Percentiles rank a stretch among this genome's conserved stretches.
phyloP scores from a whole-genome alignment of 768 basidiomycete genomes.

The Steccherinum ochraceum region DNA sequence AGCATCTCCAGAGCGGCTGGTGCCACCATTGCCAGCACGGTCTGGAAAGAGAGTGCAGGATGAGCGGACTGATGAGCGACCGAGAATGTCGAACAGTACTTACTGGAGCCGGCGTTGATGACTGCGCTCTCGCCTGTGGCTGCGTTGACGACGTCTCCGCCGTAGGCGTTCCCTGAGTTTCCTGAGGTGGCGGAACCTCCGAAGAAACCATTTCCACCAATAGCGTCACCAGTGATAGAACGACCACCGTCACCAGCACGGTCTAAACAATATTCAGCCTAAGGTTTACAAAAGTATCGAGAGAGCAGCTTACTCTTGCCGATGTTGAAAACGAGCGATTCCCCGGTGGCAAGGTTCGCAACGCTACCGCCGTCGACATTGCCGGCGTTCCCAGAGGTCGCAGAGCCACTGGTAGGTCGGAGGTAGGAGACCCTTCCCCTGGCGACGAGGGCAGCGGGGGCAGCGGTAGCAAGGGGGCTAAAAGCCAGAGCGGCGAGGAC shows the following conservation, averaged over 20 bases:
- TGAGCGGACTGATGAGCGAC: not conserved
- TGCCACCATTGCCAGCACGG: not conserved
- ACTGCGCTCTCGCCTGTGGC: not conserved
- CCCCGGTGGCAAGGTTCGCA: not conserved
- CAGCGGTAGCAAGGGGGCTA: no score
- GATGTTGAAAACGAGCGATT: not conserved
- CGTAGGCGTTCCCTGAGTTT: conserved; percentile 4
- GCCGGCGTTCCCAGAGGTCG: conserved; percentile 6
- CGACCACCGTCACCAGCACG: conserved; percentile 1
- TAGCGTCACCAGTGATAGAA: not conserved
- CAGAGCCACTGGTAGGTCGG: no score
- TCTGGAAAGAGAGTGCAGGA: not conserved
- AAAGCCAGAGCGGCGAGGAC: no score
- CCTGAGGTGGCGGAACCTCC: conserved; percentile 1
- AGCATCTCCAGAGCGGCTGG: not conserved
- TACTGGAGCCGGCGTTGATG: not conserved
- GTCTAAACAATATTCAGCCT: not conserved
- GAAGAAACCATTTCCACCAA: not conserved
- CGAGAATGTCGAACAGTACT: not conserved
- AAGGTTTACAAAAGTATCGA: not conserved
- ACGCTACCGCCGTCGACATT: conserved; percentile 5
- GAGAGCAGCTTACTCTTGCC: not conserved
- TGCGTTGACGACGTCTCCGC: not conserved
- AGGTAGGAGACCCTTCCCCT: no score
- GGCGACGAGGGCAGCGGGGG: no score